Conservation (phyloP, 495 filamentous ascomycete genomes). For the Daldinia grandis region DNA sequence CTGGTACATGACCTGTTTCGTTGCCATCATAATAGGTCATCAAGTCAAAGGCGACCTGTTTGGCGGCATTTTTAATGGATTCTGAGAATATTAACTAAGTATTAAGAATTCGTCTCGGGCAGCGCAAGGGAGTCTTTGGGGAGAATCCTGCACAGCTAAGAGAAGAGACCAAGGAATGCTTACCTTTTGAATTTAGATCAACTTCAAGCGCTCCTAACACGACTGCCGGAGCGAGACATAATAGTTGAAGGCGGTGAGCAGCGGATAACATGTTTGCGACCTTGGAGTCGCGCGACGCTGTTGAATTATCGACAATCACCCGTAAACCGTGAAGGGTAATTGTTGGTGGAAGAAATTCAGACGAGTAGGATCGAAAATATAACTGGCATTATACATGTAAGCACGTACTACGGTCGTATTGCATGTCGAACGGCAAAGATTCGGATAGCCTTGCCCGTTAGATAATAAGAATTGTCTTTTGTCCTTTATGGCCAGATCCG, state of each 20-base stretch:
- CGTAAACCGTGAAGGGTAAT: neutral
- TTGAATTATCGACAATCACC: conserved; percentile 3
- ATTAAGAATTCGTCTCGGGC: neutral
- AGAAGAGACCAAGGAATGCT: conserved; percentile 1
- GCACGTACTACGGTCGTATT: conserved; percentile 14
- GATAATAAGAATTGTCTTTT: neutral
- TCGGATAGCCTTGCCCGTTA: neutral
- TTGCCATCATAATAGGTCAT: conserved; percentile 72
- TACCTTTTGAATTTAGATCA: conserved; percentile 41
- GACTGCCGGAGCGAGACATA: conserved; percentile 41
- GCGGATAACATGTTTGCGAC: conserved; percentile 23
- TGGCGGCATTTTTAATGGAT: conserved; percentile 65
- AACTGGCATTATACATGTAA: conserved; percentile 21
- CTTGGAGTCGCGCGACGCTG: neutral
- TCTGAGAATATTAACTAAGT: conserved; percentile 45
- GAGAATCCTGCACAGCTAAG: neutral
- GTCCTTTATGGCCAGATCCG: neutral
- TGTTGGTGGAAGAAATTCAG: conserved; percentile 5
- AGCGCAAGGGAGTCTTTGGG: neutral
- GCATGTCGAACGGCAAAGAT: conserved; percentile 8
- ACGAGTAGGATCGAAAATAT: conserved; percentile 4
- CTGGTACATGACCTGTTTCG: conserved; percentile 66
- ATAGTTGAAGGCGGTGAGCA: conserved; percentile 18
- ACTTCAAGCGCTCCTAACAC: conserved; percentile 43
- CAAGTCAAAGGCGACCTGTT: conserved; percentile 67